Base-by-base conservation (phyloP, 163 green algal species). In the Chlorella variabilis region DNA sequence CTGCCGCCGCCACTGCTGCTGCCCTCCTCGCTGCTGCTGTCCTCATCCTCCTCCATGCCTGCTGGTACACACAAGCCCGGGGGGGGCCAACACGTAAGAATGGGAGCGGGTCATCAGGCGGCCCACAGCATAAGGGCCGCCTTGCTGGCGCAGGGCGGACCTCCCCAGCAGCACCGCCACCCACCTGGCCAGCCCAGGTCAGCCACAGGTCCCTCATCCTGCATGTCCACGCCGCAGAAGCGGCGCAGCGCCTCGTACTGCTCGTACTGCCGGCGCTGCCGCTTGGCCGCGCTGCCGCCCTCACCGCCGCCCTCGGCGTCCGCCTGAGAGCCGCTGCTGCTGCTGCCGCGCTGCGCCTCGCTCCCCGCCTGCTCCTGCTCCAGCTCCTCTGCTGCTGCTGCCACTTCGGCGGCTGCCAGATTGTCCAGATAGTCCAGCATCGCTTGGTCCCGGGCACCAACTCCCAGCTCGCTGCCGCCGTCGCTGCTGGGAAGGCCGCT, bases 401-500 rank as follows among this genome's bases (percentile, higher is more conserved):
- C 42, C 5, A 25, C 54, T 38, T 62, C 56, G 3, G 9, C 77
- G 3, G 39, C 76, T 48, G 27, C 77, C 41, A 82, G n/a, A 48
- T 86, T 80, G 20, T 36, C 62, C 21, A 85, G 25, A 49, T 85
- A 86, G 34, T 86, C 81, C 31, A 45, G 15, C 34, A 78, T 54
- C 1, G 49, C 71, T 29, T 68, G 33, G 1, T 69, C 75, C 68
- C n/a, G 1, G 18, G 33, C 42, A 48, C 33, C 58, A 31, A 38
- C 41, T 34, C 13, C 73, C 11, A 38, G 42, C 27, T 78, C 34
- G 1, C 39, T 58, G 1, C 17, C 66, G 18, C 21, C 41, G 9
- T 59, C 56, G 54, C 54, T 69, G 38, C 73, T 39, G 59, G 45
- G 15, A 15, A 33, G 20, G 23, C 23, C 54, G 23, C 18, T 29